Base-by-base conservation (phyloP, 306 rosid genomes). In the Elaeagnus macrophylla region DNA sequence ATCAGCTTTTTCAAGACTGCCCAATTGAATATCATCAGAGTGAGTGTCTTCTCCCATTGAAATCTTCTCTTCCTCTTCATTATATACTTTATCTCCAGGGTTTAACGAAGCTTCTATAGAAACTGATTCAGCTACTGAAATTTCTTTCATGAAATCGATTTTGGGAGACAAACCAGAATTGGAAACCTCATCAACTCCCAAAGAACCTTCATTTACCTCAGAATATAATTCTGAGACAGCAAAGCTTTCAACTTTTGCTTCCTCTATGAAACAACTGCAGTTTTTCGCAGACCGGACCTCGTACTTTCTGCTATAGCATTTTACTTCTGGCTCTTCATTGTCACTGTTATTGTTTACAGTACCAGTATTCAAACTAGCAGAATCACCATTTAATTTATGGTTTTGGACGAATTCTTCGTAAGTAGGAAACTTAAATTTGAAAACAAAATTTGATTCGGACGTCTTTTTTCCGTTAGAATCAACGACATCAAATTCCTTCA, bases 401-500 rank as follows among this genome's bases (percentile, higher is more conserved):
- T 61, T 56, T 62, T 55, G 70, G 14, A 67, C 60, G 43, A 66
- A 71, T 55, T 84, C 83, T 39, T 84, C 89, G 5, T 72, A 75
- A 6, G 61, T 80, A 65, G 77, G 96, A 57, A 80, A 87, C 80
- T 75, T 67, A 51, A 93, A 93, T 63, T 75, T 82, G 66, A 93
- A 93, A 14, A 69, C 85, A 37, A 84, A 70, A 43, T 72, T 60
- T 3, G 77, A 65, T 19, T 63, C 59, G 12, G 76, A 70, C n/a
- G 46, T 25, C 46, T 70, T 66, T 35, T 48, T 66, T 51, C 69
- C 80, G 7, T 79, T 70, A 25, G 17, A 6, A 8, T 32, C 75
- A 45, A 19, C 16, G 41, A 14, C 59, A 16, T 15, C 68, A 10
- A 54, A 65, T 48, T 53, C 65, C 42, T 46, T 51, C 13, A 51